Percentiles rank a stretch among this genome's conserved stretches.
These are phyloP conservation scores for Talaromyces trachyspermus DNA, from an alignment of 495 filamentous ascomycete genomes.

Conservation along the genomic window DNA sequence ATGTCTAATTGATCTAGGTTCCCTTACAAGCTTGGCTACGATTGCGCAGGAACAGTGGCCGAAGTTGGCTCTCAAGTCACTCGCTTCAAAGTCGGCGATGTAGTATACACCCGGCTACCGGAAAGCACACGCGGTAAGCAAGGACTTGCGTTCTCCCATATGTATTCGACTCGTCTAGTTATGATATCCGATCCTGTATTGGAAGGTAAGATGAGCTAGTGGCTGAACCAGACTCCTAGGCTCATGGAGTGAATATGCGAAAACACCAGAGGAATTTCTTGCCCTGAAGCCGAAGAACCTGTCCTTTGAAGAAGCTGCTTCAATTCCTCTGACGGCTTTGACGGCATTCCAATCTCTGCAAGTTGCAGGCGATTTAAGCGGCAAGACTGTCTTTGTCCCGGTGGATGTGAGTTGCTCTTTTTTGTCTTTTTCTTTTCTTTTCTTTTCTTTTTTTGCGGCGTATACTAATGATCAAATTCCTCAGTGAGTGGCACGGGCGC, in stretches of 20 bases:
- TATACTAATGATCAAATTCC: not conserved
- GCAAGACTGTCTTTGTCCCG: slow-evolving; percentile 9
- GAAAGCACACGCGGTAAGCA: not conserved
- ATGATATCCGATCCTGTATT: no score
- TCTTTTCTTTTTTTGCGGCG: no score
- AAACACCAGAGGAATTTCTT: not conserved
- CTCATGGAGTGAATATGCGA: slow-evolving; percentile 6
- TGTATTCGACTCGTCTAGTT: no score
- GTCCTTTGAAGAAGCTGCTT: slow-evolving; percentile 5
- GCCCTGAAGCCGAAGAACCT: slow-evolving; percentile 1
- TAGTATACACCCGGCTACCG: slow-evolving; percentile 18
- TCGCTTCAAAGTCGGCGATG: slow-evolving; percentile 41
- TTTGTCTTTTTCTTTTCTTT: no score
- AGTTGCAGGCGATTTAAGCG: slow-evolving; percentile 1
- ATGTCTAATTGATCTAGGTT: no score
- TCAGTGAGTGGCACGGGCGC: slow-evolving; percentile 7
- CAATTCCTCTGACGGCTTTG: slow-evolving; percentile 3
- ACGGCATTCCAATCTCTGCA: slow-evolving; percentile 4
- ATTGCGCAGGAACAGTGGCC: slow-evolving; percentile 49
- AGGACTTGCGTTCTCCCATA: not conserved
- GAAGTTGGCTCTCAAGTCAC: slow-evolving; percentile 33
- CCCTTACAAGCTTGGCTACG: slow-evolving; percentile 27
- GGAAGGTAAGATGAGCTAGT: no score
- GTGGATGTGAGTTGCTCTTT: slow-evolving; percentile 9
- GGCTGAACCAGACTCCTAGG: not conserved